Base-by-base conservation (phyloP, 139 green algal genomes). In the Trebouxia sp. region DNA sequence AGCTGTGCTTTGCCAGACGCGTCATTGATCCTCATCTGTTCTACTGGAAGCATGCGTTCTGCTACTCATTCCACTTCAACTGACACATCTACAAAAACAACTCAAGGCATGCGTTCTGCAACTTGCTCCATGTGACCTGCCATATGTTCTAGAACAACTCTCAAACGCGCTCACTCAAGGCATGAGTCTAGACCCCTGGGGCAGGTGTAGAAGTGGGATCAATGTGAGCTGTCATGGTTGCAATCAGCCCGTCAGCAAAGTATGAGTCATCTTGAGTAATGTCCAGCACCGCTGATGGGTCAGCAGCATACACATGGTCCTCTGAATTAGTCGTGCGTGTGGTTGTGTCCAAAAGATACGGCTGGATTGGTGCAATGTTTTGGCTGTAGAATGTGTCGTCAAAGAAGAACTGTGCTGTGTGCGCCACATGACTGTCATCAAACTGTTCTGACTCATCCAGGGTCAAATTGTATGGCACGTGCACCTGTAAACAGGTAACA, bases 321-420 rank as follows among this genome's bases (percentile, higher is more conserved):
- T 75, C 65, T 11, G 35, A 14, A 6, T n/a, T 43, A 14, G 11
- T 7, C 10, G 14, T 28, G 35, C 65, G 32, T 32, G 35, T 43
- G 12, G 17, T 24, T 12, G 7, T n/a, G 37, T 75, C 65, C 35
- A 26, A 26, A 28, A 10, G 43, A 26, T 75, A 75, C 12, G 65
- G 65, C 30, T 75, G 11, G 12, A 26, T 43, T 6, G 32, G 30
- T 14, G 35, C 65, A 48, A 75, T 75, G n/a, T n/a, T n/a, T 9
- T 75, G 65, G 65, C 28, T 15, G 32, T 75, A 75, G n/a, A 75
- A 20, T 10, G 30, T n/a, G 17, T 43, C 65, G 14, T n/a, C 35
- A 28, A 75, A 75, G 30, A 75, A 75, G 32, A 75, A 24, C 65
- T 75, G 65, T 24, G 15, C 32, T 1, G 65, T 75, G 65, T 75